Base-by-base conservation (phyloP, 805 yeast species). In the Clavispora santaluciae region DNA sequence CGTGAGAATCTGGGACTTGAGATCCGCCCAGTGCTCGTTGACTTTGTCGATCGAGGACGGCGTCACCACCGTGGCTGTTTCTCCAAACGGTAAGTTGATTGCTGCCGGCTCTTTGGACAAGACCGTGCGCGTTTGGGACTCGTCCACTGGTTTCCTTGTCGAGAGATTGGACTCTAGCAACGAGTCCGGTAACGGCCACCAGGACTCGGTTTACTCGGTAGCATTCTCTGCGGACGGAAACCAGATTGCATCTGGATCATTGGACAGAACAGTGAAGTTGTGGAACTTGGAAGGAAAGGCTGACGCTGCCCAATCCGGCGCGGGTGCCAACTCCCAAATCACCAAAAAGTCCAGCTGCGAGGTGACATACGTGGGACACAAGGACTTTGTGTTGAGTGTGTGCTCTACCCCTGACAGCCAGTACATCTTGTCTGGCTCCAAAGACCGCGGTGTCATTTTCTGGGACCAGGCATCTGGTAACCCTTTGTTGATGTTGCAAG, bases 31-130 rank as follows among this genome's bases (percentile, higher is more conserved):
- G 67, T 87, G 96, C 62, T 81, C 89, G 17, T 73, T 89, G 57
- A 89, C 96, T 35, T 73, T 91, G 50, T 79, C 89, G 13, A 90
- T 91, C 55, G 97, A 91, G 66, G 98, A 91, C 62, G 99, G 99
- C 53, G 98, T 91, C 40, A 91, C 99, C 41, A 91, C 99, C 0
- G 97, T 91, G 35, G 96, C 97, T 16, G 91, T 91, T 31, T 86
- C 96, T 7, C 97, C 97, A 37, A 95, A 91, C 63, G 96, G 97
- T 29, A 79, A 83, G 53, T 78, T 81, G 54, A 88, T 93, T 55
- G 98, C 97, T 29, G 98, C 97, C 13, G 99, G 99, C 38, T 86
- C 95, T 25, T 77, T 91, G 50, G 99, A 91, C 70, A 78, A 95
- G 66, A 85, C 95, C 23, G 97, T 93, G 39, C 78, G 98, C 48